Base-by-base conservation (phyloP, 2,329 filamentous ascomycete species). In the Penicillium paneum region DNA sequence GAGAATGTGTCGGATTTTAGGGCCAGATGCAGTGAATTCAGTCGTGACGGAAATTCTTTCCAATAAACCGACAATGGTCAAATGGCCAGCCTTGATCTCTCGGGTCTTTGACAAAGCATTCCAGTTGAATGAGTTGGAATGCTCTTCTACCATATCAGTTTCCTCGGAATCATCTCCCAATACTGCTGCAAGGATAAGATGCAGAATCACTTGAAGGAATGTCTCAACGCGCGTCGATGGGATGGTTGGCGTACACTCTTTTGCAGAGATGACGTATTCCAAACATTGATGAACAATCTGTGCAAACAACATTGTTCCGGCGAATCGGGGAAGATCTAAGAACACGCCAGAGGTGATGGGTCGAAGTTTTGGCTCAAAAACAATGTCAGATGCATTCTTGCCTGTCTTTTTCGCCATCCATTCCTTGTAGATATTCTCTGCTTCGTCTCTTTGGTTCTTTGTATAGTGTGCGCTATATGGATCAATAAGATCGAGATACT, bases 391-490 rank as follows among this genome's bases (percentile, higher is more conserved):
- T 1, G 83, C 77, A 40, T 86, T 80, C 69, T 92, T 91, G 17
- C 92, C 91, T 0, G 88, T 91, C 74, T 89, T 91, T 75, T 91
- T 91, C 11, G 91, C 90, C 78, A 94, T 86, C 79, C 90, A 88
- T 66, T 88, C 87, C 64, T 88, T 91, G 76, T 94, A 97, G 3
- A 91, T 88, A 62, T 84, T 86, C 73, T 99, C 94, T 0, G 93
- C 91, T 71, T 99, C 94, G 68, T 99, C 94, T 47, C 94, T 85
- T 71, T 97, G 93, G 66, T 99, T 99, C 69, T 96, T 96, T 67
- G 87, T 95, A 73, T 96, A 99, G 68, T 97, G 91, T 7, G 92
- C 89, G 67, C 92, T 94, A 71, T 97, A 99, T 0, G 95, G 94
- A 70, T 99, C 95, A 47, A 99, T 85, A 43, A 95, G 83, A 63